Evolutionary conservation across 2,329 filamentous ascomycete species (phyloP).

Genomic region (Aspergillus brasiliensis): DNA sequence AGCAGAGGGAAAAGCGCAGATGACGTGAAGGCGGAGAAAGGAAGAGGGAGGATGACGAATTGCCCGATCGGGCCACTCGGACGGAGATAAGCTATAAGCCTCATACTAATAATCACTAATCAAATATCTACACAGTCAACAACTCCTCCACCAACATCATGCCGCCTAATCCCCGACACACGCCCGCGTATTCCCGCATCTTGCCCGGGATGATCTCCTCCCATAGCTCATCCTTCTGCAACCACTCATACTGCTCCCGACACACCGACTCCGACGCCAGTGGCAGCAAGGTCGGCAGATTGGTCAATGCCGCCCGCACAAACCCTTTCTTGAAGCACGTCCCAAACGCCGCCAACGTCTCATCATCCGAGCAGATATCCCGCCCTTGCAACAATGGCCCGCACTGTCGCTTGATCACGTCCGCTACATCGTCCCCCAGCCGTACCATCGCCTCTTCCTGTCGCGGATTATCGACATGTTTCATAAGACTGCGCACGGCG

Average conservation of each 20-base stretch:
- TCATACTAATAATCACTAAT: too few species aligned
- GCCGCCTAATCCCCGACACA: conserved; percentile 28
- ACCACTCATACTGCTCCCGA: conserved; percentile 32
- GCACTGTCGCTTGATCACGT: conserved; percentile 35
- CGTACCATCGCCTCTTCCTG: conserved; percentile 34
- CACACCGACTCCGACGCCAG: conserved; percentile 36
- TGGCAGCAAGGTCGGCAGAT: conserved; percentile 32
- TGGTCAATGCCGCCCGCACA: conserved; percentile 32
- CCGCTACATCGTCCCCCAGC: conserved; percentile 39
- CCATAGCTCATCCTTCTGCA: conserved; percentile 36
- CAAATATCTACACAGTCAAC: conserved; percentile 1
- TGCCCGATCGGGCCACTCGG: neutral
- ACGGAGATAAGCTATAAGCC: conserved; percentile 5
- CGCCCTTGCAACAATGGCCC: conserved; percentile 31
- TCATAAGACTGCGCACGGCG: conserved; percentile 37
- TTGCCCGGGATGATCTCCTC: conserved; percentile 37
- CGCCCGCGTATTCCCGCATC: conserved; percentile 37
- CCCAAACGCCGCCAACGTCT: conserved; percentile 35
- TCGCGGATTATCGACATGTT: conserved; percentile 32
- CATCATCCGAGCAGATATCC: conserved; percentile 36
- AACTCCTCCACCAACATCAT: conserved; percentile 16
- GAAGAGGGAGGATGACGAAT: neutral
- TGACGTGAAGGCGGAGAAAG: neutral
- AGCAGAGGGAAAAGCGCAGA: neutral
- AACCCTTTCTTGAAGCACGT: conserved; percentile 40